A percentile compares a stretch with the other conserved stretches of the same genome.
Evolutionary conservation across 495 filamentous ascomycete genomes (phyloP).

Genomic region (Beverwykella pulmonaria): DNA sequence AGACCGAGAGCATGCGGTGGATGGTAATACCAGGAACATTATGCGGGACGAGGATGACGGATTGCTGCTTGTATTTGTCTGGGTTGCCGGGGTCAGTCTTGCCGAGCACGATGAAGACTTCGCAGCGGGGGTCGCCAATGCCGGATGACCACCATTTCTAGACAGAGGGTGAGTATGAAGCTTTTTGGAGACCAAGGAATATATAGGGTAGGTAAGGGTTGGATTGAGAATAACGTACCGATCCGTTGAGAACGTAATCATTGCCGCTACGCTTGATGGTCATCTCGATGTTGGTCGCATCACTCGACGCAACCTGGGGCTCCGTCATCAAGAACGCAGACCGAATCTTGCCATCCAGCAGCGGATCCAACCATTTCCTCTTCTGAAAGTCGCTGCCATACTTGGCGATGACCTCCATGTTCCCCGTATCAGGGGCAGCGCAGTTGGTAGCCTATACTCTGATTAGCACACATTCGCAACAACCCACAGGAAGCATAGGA

Average conservation of each 20-base stretch:
- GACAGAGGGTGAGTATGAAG: conserved; percentile 4
- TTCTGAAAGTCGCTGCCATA: conserved; percentile 51
- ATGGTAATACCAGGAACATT: conserved; percentile 50
- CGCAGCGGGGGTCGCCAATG: conserved; percentile 49
- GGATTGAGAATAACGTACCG: conserved; percentile 21
- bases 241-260: conserved; percentile 49
- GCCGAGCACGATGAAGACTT: conserved; percentile 51
- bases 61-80: conserved; percentile 48
- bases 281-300: conserved; percentile 50
- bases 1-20: conserved; percentile 52
- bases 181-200: neutral
- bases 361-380: conserved; percentile 47
- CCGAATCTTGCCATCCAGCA: conserved; percentile 49
- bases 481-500: neutral
- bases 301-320: conserved; percentile 49
- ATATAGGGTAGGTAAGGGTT: neutral
- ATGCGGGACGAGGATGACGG: conserved; percentile 48
- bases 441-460: conserved; percentile 47
- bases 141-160: conserved; percentile 52
- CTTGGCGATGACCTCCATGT: conserved; percentile 53
- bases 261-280: conserved; percentile 45
- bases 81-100: conserved; percentile 48
- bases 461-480: neutral
- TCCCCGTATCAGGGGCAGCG: conserved; percentile 51
- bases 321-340: conserved; percentile 53